Percentiles rank a stretch among this genome's conserved stretches.
phyloP scores from a whole-genome alignment of 768 basidiomycete genomes.

The Kwoniella europaea region DNA sequence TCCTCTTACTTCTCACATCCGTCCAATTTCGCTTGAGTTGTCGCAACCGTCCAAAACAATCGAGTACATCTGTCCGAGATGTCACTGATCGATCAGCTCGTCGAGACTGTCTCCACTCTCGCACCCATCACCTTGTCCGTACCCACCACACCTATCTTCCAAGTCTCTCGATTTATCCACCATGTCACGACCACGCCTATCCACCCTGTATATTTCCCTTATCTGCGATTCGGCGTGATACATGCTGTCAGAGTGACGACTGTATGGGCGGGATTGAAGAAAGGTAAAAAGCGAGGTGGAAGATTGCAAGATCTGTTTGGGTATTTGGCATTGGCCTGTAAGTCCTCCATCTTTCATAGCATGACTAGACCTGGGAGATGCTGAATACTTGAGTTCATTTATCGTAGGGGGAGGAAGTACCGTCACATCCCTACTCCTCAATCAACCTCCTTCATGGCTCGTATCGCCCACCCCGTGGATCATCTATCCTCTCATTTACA shows the following conservation, averaged over 20 bases:
- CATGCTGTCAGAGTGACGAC: slow-evolving; percentile 45
- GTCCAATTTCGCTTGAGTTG: no score
- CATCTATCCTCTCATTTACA: slow-evolving; percentile 40
- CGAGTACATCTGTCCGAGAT: background rate
- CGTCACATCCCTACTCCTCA: slow-evolving; percentile 36
- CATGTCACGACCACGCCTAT: slow-evolving; percentile 39
- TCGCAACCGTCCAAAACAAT: background rate
- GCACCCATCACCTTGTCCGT: slow-evolving; percentile 29
- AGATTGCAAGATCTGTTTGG: slow-evolving; percentile 44
- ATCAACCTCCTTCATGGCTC: slow-evolving; percentile 48
- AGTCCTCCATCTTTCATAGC: slow-evolving; percentile 13
- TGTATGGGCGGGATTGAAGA: slow-evolving; percentile 45
- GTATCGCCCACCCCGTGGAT: slow-evolving; percentile 48
- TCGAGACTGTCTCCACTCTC: slow-evolving; percentile 1
- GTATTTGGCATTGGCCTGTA: slow-evolving; percentile 48
- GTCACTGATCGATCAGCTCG: slow-evolving; percentile 18
- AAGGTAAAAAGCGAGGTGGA: slow-evolving; percentile 25
- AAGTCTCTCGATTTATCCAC: slow-evolving; percentile 24
- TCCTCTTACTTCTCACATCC: no score
- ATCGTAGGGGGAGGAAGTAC: slow-evolving; percentile 49
- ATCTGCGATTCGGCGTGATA: slow-evolving; percentile 35
- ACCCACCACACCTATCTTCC: slow-evolving; percentile 33
- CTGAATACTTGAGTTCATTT: background rate
- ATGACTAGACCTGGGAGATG: background rate
- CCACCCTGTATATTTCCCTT: slow-evolving; percentile 41